Evolutionary conservation across 2,329 filamentous ascomycete genomes (phyloP).

Genomic region (Orbilia javanica): DNA sequence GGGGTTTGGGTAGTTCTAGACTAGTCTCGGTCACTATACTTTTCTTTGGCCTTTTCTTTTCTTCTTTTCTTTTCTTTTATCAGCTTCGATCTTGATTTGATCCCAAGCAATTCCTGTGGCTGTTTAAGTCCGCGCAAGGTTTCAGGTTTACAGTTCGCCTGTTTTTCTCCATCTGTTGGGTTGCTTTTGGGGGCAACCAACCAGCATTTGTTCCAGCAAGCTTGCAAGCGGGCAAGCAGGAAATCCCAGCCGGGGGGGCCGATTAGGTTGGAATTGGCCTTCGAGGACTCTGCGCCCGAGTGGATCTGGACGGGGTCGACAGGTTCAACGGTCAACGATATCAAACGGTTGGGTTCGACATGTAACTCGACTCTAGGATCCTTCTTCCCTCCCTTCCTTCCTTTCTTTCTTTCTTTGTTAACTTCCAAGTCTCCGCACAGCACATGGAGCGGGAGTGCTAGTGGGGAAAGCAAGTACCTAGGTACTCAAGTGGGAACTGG

Average conservation of each 20-base stretch:
- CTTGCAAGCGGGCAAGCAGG: not conserved
- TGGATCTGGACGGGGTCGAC: too few species aligned
- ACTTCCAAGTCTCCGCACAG: too few species aligned
- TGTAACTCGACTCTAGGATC: too few species aligned
- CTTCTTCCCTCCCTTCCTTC: too few species aligned
- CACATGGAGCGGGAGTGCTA: too few species aligned
- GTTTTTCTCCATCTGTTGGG: not conserved
- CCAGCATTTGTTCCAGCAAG: not conserved
- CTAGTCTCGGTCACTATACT: conserved; percentile 10
- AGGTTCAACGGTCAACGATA: not conserved
- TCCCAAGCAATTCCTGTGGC: not conserved
- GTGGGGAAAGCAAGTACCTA: too few species aligned
- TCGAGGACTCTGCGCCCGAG: too few species aligned
- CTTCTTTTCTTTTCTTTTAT: too few species aligned
- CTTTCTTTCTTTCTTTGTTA: too few species aligned
- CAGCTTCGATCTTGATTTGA: not conserved
- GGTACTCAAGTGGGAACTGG: too few species aligned
- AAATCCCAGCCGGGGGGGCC: conserved; percentile 12
- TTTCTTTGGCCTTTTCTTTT: not conserved
- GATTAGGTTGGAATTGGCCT: not conserved
- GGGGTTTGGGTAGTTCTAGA: not conserved
- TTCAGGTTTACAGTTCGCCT: not conserved
- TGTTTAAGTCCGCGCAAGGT: not conserved
- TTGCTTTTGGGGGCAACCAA: not conserved
- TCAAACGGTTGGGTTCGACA: not conserved